Conservation (phyloP, 2,329 filamentous ascomycete species). For the Colletotrichum brevisporum region DNA sequence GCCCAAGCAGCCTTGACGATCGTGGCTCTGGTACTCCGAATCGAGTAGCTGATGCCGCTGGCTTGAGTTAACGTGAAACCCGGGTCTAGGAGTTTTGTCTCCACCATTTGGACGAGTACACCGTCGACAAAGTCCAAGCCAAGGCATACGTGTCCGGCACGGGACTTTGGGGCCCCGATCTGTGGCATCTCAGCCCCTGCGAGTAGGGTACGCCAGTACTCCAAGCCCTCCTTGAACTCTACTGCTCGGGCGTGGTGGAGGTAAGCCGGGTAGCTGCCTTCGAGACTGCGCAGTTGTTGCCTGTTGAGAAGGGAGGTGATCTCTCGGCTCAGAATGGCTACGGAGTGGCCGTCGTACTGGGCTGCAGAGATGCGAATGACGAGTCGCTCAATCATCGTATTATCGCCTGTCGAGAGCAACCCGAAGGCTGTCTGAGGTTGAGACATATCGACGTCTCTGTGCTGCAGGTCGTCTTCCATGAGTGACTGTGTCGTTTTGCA, state of each 20-base stretch:
- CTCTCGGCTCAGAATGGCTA: conserved; percentile 62
- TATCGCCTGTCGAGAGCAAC: background rate
- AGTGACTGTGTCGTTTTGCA: background rate
- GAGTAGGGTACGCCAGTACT: conserved; percentile 62
- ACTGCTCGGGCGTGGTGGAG: conserved; percentile 61
- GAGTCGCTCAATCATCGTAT: conserved; percentile 45
- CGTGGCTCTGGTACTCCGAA: conserved; percentile 15
- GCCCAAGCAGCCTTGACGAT: conserved; percentile 23
- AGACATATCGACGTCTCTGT: background rate
- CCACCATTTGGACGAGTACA: conserved; percentile 8
- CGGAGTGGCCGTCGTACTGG: conserved; percentile 63
- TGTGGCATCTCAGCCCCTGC: conserved; percentile 62
- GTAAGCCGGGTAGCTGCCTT: conserved; percentile 54
- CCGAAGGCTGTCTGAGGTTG: conserved; percentile 18
- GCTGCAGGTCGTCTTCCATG: background rate
- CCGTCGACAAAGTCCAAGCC: conserved; percentile 22
- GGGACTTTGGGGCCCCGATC: background rate
- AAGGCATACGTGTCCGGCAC: background rate
- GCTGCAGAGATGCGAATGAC: conserved; percentile 63
- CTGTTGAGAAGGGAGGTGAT: conserved; percentile 60
- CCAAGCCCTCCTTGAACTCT: conserved; percentile 51
- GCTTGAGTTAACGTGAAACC: background rate
- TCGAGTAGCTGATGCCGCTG: background rate
- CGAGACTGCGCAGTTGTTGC: conserved; percentile 39
- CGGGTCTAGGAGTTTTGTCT: background rate